Conservation (phyloP, 2,329 filamentous ascomycete species). For the Aspergillaceae sp. region DNA sequence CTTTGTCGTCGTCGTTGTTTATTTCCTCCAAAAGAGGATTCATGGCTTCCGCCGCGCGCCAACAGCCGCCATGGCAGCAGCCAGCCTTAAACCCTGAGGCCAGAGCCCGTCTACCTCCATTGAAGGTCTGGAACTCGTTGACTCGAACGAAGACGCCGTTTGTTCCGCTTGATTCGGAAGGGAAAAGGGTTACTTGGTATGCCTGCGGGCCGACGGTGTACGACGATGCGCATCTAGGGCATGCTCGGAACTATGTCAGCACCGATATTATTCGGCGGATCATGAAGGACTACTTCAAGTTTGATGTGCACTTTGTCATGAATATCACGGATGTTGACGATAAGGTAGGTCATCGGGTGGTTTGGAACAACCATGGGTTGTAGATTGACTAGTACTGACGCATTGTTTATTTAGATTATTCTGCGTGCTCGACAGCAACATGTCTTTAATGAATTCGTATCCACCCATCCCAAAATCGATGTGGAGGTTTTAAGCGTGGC, state of each 20-base stretch:
- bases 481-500: slow-evolving; percentile 42
- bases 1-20: slow-evolving; percentile 6
- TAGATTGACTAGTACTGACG: slow-evolving; percentile 3
- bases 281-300: slow-evolving; percentile 72
- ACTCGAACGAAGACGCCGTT: slow-evolving; percentile 67
- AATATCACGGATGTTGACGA: slow-evolving; percentile 83
- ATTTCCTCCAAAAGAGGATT: slow-evolving; percentile 12
- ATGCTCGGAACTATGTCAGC: slow-evolving; percentile 83
- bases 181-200: slow-evolving; percentile 71
- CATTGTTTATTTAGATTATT: slow-evolving; percentile 44
- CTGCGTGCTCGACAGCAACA: slow-evolving; percentile 65
- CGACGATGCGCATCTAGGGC: slow-evolving; percentile 71
- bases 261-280: slow-evolving; percentile 83
- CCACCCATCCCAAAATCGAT: slow-evolving; percentile 37
- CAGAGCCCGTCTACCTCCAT: slow-evolving; percentile 39
- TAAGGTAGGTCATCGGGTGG: slow-evolving; percentile 42
- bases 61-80: slow-evolving; percentile 40
- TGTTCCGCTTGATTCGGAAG: slow-evolving; percentile 59
- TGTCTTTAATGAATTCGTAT: slow-evolving; percentile 62
- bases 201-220: slow-evolving; percentile 83
- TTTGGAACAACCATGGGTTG: background rate
- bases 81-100: slow-evolving; percentile 25
- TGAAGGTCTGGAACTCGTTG: slow-evolving; percentile 74
- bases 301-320: slow-evolving; percentile 79
- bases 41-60: slow-evolving; percentile 19